Evolutionary conservation across 192 early-diverging fungal species (phyloP).

Genomic region (Backusella westeae): DNA sequence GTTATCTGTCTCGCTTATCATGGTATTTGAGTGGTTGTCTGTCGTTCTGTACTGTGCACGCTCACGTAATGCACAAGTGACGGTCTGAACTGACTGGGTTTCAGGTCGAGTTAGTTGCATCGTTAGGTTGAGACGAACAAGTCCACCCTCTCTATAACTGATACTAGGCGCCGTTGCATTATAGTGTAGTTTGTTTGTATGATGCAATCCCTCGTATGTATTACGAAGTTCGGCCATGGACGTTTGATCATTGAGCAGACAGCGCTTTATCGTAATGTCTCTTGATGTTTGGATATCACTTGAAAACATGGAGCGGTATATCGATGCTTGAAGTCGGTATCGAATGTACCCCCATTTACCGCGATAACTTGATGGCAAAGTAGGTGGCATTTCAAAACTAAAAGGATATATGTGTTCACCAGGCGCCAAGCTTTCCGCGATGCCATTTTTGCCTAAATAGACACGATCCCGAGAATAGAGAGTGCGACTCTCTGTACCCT

Average conservation of each 20-base stretch:
- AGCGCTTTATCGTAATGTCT: constrained; percentile 42
- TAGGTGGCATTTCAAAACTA: constrained; percentile 24
- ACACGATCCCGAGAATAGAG: not conserved
- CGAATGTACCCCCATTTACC: constrained; percentile 48
- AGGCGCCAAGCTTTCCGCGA: constrained; percentile 1
- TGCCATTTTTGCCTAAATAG: constrained; percentile 9
- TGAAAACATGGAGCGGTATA: constrained; percentile 40
- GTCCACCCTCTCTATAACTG: constrained; percentile 38
- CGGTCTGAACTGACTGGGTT: constrained; percentile 3
- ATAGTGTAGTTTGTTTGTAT: constrained; percentile 21
- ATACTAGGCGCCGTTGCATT: constrained; percentile 35
- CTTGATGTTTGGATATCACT: constrained; percentile 34
- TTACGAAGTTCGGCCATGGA: not conserved
- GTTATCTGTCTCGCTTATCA: constrained; percentile 20
- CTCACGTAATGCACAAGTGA: constrained; percentile 38
- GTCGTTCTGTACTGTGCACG: constrained; percentile 32
- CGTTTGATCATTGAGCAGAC: constrained; percentile 29
- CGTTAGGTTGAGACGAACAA: constrained; percentile 29
- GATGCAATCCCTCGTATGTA: constrained; percentile 10
- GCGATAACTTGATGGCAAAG: constrained; percentile 40
- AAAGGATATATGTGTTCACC: constrained; percentile 26
- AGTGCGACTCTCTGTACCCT: constrained; percentile 3
- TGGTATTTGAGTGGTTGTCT: constrained; percentile 12
- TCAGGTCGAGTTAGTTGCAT: constrained; percentile 20
- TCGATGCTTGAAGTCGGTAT: constrained; percentile 37